Percentiles rank a stretch among this genome's conserved stretches.
Evolutionary conservation across 2,329 filamentous ascomycete genomes (phyloP).

Genomic region (Arachnopeziza araneosa): DNA sequence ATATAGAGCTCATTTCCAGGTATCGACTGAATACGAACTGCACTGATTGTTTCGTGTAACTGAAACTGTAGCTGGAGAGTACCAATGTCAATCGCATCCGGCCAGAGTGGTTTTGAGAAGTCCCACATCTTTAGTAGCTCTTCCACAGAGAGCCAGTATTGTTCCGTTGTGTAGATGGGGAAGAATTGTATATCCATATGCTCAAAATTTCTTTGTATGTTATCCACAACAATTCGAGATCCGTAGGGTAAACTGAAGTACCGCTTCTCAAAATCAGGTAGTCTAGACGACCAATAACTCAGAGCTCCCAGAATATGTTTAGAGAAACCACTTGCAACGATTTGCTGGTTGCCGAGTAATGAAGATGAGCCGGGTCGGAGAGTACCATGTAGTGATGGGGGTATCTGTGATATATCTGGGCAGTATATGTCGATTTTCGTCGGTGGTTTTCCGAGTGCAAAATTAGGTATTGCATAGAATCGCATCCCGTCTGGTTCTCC

Average conservation of each 20-base stretch:
- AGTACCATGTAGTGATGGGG: background rate
- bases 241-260: conserved; percentile 51
- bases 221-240: conserved; percentile 49
- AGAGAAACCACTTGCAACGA: conserved; percentile 40
- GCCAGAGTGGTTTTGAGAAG: conserved; percentile 16
- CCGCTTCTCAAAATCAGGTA: conserved; percentile 22
- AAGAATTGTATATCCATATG: conserved; percentile 43
- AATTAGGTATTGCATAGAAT: conserved; percentile 50
- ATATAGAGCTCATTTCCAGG: conserved; percentile 38
- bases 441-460: conserved; percentile 41
- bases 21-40: conserved; percentile 35
- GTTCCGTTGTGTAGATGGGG: conserved; percentile 48
- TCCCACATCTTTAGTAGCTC: conserved; percentile 41
- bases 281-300: conserved; percentile 42
- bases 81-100: conserved; percentile 39
- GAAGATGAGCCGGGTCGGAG: background rate
- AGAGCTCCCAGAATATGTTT: conserved; percentile 49
- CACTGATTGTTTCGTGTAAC: conserved; percentile 54
- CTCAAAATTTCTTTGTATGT: conserved; percentile 42
- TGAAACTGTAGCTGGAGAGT: conserved; percentile 46
- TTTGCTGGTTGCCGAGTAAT: background rate
- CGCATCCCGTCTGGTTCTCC: conserved; percentile 52
- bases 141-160: conserved; percentile 42
- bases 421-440: conserved; percentile 55
- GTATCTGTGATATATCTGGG: background rate